These are phyloP conservation scores for Uncinocarpus reesii DNA, from an alignment of 2,329 filamentous ascomycete genomes.

Conservation along the genomic window DNA sequence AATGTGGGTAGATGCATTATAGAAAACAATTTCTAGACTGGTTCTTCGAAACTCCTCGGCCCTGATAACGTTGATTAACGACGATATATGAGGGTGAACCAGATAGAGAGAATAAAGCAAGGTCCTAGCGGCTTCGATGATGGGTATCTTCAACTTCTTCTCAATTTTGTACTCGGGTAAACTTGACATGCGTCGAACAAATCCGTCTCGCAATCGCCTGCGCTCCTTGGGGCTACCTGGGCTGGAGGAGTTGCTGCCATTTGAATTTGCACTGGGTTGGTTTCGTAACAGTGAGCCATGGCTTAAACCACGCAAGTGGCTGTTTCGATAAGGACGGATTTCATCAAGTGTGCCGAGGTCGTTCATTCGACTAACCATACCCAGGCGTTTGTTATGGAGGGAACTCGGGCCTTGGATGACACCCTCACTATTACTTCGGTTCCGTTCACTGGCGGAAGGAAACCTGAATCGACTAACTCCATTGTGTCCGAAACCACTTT, in stretches of 20 bases:
- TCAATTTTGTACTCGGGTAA: constrained; percentile 47
- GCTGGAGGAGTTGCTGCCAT: constrained; percentile 34
- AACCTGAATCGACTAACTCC: constrained; percentile 43
- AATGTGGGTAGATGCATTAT: constrained; percentile 47
- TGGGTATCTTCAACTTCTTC: constrained; percentile 38
- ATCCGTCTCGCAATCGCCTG: constrained; percentile 33
- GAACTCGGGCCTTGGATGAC: constrained; percentile 40
- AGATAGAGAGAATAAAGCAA: constrained; percentile 48
- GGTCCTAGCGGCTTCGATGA: constrained; percentile 47
- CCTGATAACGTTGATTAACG: constrained; percentile 40
- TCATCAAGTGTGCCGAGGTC: constrained; percentile 47
- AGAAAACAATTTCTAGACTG: constrained; percentile 46
- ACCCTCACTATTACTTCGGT: constrained; percentile 53
- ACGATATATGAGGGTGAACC: constrained; percentile 39
- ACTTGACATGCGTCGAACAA: constrained; percentile 46
- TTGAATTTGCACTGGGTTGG: constrained; percentile 26
- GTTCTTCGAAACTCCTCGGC: constrained; percentile 39
- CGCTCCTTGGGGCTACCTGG: constrained; percentile 37
- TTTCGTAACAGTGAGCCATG: constrained; percentile 44
- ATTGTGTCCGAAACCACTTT: constrained; percentile 36
- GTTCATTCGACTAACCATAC: constrained; percentile 48
- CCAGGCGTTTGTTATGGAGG: constrained; percentile 49
- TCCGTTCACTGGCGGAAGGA: constrained; percentile 52
- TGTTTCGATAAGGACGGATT: constrained; percentile 41
- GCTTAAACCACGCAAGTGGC: constrained; percentile 48